phyloP scores from a whole-genome alignment of 2,329 filamentous ascomycete genomes.

The Aspergillus brasiliensis region DNA sequence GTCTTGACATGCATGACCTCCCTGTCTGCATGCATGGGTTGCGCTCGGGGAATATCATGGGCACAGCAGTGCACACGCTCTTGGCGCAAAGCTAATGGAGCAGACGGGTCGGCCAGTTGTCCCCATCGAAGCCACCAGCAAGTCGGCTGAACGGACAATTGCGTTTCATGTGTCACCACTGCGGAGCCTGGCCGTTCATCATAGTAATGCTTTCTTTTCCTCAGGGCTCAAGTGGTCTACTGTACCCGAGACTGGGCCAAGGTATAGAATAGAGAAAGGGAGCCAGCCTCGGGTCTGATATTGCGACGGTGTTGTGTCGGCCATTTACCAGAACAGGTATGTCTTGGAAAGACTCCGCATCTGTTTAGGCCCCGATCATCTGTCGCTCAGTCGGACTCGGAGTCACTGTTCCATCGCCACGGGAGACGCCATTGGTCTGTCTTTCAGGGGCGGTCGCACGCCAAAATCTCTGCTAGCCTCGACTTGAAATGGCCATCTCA shows the following conservation, averaged over 20 bases:
- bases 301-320: background rate
- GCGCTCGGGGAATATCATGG: slow-evolving; percentile 5
- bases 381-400: slow-evolving; percentile 9
- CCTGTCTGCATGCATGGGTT: slow-evolving; percentile 17
- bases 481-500: slow-evolving; percentile 14
- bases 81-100: slow-evolving; percentile 2
- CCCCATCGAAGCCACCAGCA: slow-evolving; percentile 2
- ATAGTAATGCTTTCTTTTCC: background rate
- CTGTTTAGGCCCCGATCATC: slow-evolving; percentile 13
- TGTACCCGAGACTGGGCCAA: background rate
- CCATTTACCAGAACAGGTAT: background rate
- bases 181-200: background rate
- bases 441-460: slow-evolving; percentile 13
- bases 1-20: slow-evolving; percentile 26
- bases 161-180: background rate
- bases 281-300: background rate
- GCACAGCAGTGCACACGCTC: background rate
- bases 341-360: slow-evolving; percentile 16
- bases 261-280: background rate
- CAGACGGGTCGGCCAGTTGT: background rate
- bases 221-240: background rate
- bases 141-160: background rate
- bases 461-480: slow-evolving; percentile 18
- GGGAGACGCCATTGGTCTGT: slow-evolving; percentile 17
- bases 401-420: slow-evolving; percentile 2